Evolutionary conservation across 2,329 filamentous ascomycete genomes (phyloP), one percentile per base, ranked within the genome.

Genomic region (Colletotrichum spinosum): DNA sequence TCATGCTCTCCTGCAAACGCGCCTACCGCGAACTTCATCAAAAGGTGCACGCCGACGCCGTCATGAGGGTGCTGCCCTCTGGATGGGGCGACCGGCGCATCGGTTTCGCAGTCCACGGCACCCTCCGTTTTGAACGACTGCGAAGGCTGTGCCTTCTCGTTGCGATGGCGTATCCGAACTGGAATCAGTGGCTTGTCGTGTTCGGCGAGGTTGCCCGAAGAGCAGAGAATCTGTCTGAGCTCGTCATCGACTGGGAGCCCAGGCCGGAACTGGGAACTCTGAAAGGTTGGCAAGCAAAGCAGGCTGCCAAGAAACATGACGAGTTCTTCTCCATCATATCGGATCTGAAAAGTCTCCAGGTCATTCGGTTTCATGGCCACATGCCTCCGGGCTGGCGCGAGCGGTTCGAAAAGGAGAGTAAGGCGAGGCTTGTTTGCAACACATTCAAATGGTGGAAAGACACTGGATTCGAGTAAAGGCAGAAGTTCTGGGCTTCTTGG

Each of bases 221-320:
- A 2, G 51, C 70, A 2, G 37, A 13, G 4, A 63, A 62, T 9
- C 61, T 76, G n/a, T 35, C 55, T 10, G 67, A 70, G 15, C 41
- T 76, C 9, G 60, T 72, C 3, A 50, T 76, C n/a, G 75, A 76
- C 55, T 76, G 75, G 75, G 60, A 66, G 46, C 75, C 74, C 11
- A 61, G 74, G 12, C 63, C 65, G 6, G 46, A 34, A 11, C n/a
- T 8, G 10, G 25, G 33, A 15, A 12, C 25, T 12, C 44, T 6
- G 3, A 65, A 64, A 33, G 54, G 46, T 3, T 67, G 64, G 64
- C 54, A 67, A 25, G 60, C 38, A 1, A 67, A 60, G 35, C 13
- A 65, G 3, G 55, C 55, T 10, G 54, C 50, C 44, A 67, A 65
- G 38, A 67, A 67, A 33, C 45, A 59, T 0, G 44, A 59, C 13